Percentiles rank a stretch among this genome's conserved stretches.
Conservation (phyloP, 805 yeast genomes). For the Scheffersomyces lignosus region DNA sequence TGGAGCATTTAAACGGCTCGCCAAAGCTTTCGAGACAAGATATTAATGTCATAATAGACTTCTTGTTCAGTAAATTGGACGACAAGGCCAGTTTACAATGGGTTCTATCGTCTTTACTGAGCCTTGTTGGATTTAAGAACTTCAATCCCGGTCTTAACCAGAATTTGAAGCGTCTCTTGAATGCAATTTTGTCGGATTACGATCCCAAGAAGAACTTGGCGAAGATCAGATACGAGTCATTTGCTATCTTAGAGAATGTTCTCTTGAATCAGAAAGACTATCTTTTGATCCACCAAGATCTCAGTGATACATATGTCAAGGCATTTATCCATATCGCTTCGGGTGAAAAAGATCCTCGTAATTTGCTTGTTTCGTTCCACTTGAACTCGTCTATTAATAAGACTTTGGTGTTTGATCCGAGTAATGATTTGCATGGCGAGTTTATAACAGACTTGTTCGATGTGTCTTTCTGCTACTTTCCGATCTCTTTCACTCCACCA, state of each 20-base stretch:
- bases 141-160: constrained; percentile 32
- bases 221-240: constrained; percentile 58
- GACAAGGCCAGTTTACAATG: constrained; percentile 58
- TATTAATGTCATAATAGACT: constrained; percentile 50
- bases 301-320: constrained; percentile 47
- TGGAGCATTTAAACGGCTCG: constrained; percentile 22
- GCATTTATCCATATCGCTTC: constrained; percentile 67
- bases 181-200: constrained; percentile 28
- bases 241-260: constrained; percentile 46
- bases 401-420: constrained; percentile 28
- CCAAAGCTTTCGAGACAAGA: constrained; percentile 42
- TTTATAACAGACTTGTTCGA: constrained; percentile 75
- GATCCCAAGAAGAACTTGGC: constrained; percentile 62
- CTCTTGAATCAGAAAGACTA: constrained; percentile 25
- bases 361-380: constrained; percentile 68
- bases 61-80: constrained; percentile 64
- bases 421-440: constrained; percentile 34
- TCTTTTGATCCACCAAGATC: constrained; percentile 12
- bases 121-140: constrained; percentile 53
- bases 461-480: constrained; percentile 90
- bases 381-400: constrained; percentile 50
- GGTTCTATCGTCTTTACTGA: constrained; percentile 53
- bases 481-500: constrained; percentile 93
- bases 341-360: constrained; percentile 95
- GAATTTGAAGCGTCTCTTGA: constrained; percentile 4